A percentile compares a stretch with the other conserved stretches of the same genome.
phyloP scores from a whole-genome alignment of 2,329 filamentous ascomycete species.

The Magnaporthiopsis poae region DNA sequence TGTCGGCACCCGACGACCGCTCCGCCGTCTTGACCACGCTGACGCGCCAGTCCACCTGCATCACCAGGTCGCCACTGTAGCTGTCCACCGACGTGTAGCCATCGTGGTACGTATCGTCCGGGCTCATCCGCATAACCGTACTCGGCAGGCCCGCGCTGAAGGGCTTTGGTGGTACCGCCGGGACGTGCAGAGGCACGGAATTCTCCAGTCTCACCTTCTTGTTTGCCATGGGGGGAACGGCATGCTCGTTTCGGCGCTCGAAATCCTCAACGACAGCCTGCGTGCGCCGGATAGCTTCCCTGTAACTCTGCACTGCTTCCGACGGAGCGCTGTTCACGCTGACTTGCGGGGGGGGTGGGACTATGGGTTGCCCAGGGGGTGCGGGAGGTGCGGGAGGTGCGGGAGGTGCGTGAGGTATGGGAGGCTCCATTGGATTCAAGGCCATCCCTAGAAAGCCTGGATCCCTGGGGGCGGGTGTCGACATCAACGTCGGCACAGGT shows the following conservation, averaged over 20 bases:
- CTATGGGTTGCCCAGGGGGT: neutral
- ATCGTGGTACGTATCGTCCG: conserved; percentile 31
- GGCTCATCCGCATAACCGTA: neutral
- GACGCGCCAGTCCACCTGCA: conserved; percentile 40
- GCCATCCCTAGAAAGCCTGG: neutral
- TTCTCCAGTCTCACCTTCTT: neutral
- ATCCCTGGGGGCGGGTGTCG: neutral
- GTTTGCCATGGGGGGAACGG: neutral
- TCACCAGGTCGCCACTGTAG: conserved; percentile 34
- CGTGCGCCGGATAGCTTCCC: neutral
- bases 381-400: no score
- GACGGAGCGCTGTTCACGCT: neutral
- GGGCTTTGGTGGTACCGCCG: no score
- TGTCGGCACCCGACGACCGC: conserved; percentile 34
- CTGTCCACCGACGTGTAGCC: conserved; percentile 46
- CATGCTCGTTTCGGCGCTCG: neutral
- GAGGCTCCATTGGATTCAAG: neutral
- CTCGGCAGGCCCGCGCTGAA: neutral
- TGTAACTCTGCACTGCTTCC: neutral
- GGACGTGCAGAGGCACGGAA: neutral
- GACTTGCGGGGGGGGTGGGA: no score
- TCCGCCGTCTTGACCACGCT: conserved; percentile 40
- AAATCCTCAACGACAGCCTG: neutral
- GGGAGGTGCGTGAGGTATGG: no score
- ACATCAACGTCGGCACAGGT: neutral